Conservation (phyloP, 805 yeast genomes). For the Kodamaea leandrae region DNA sequence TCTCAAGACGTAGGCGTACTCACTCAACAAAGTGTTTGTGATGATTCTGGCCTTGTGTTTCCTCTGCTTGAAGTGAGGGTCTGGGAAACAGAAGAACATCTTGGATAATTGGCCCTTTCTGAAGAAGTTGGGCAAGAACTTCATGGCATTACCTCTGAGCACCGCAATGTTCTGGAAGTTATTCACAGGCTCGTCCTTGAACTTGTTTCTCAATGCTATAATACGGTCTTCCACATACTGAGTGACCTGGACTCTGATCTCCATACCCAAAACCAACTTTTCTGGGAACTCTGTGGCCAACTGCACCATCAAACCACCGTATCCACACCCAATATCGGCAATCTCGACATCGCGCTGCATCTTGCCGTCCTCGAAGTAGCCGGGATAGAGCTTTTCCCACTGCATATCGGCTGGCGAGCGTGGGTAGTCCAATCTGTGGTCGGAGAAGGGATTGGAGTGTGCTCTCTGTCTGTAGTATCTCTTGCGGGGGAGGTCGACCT, state of each 20-base stretch:
- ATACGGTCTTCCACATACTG: constrained; percentile 95
- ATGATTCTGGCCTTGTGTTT: constrained; percentile 96
- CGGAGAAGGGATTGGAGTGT: constrained; percentile 96
- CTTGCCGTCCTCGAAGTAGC: constrained; percentile 41
- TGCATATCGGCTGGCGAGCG: constrained; percentile 77
- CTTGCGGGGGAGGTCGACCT: constrained; percentile 67
- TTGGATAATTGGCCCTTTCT: constrained; percentile 76
- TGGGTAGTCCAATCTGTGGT: constrained; percentile 90
- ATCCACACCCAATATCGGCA: constrained; percentile 97
- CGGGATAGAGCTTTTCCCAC: constrained; percentile 79
- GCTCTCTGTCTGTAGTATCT: constrained; percentile 94
- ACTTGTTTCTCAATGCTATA: constrained; percentile 74
- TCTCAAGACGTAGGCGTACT: constrained; percentile 84
- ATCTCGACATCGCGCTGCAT: constrained; percentile 65
- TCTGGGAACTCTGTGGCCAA: constrained; percentile 77
- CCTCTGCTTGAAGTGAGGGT: constrained; percentile 96
- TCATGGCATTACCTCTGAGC: constrained; percentile 94
- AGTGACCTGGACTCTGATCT: constrained; percentile 95
- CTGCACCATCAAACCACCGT: constrained; percentile 84
- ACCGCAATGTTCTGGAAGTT: constrained; percentile 84
- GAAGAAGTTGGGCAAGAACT: constrained; percentile 92
- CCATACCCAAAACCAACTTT: constrained; percentile 86
- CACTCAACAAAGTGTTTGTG: constrained; percentile 83
- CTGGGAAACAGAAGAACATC: constrained; percentile 99
- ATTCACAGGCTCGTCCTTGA: constrained; percentile 27